Base-by-base conservation (phyloP, 148 eudicot genomes). In the Cornus controversa region DNA sequence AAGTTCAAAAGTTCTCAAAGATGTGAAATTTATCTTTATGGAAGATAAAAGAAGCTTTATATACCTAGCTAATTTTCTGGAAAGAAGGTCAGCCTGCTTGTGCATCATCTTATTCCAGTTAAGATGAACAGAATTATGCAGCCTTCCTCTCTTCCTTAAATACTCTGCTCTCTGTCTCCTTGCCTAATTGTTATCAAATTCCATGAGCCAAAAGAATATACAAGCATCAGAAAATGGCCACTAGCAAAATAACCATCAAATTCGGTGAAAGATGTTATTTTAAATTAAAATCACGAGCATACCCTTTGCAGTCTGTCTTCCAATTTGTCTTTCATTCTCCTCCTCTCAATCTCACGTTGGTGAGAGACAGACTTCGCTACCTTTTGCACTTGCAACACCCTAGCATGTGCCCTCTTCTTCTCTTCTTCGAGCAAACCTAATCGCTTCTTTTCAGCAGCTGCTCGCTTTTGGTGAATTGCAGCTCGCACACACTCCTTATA, bases 391-490 rank as follows among this genome's bases (percentile, higher is more conserved):
- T 87, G 88, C 74, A 92, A 50, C 58, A 90, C 74, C 86, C 94
- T 89, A 28, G 93, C 99, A 77, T 79, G 90, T 68, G 98, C 98
- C 84, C 84, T 91, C 60, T 83, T 86, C 83, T 91, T 91, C 87
- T 96, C 99, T 71, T 91, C 97, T 82, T 96, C 99, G 68, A 96
- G 79, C 69, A 93, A 82, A 66, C 91, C 93, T 71, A 89, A 62
- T 54, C 99, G 76, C 80, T 96, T 96, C 84, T 85, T 93, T 87
- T 96, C 99, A 54, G 99, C 99, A 78, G 94, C 92, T 58, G 84
- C 85, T 58, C 98, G 98, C 83, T 96, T 96, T 82, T 96, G 98
- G 79, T 76, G 82, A 70, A 96, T 93, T 50, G 98, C 93, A 75
- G 93, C 89, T 80, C 84, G 89, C 69, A 96, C 98, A 77, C 95